phyloP scores from a whole-genome alignment of 106 monocot genomes.

The Phalaenopsis equestris region DNA sequence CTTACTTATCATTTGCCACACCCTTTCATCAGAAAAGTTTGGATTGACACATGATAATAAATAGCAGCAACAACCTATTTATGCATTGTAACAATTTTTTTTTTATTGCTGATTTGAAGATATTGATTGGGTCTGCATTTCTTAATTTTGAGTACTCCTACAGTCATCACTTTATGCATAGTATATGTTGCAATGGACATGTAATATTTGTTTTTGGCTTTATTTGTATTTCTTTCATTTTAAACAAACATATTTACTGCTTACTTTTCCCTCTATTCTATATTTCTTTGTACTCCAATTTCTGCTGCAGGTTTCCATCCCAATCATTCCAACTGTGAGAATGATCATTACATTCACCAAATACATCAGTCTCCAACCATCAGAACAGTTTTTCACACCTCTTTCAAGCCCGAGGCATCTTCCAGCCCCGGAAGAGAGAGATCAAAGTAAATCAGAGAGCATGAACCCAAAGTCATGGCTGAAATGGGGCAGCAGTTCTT shows the following conservation, averaged over 20 bases:
- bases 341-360: constrained; percentile 74
- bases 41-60: too few species aligned
- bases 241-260: background rate
- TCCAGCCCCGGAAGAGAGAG: constrained; percentile 22
- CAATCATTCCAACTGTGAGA: constrained; percentile 65
- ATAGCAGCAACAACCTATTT: too few species aligned
- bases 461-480: constrained; percentile 36
- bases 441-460: constrained; percentile 17
- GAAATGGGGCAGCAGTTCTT: constrained; percentile 32
- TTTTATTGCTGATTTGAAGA: too few species aligned
- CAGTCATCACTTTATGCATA: background rate
- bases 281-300: background rate
- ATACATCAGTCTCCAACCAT: constrained; percentile 45
- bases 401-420: constrained; percentile 59
- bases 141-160: background rate
- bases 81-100: too few species aligned
- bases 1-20: background rate
- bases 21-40: too few species aligned
- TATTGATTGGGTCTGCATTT: too few species aligned
- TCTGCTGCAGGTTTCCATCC: constrained; percentile 64
- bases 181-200: background rate
- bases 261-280: too few species aligned
- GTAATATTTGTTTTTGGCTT: background rate
- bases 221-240: background rate
- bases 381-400: constrained; percentile 79